A percentile compares a stretch with the other conserved stretches of the same genome.
phyloP scores from a whole-genome alignment of 2,329 filamentous ascomycete species.

The Ampelomyces quisqualis region DNA sequence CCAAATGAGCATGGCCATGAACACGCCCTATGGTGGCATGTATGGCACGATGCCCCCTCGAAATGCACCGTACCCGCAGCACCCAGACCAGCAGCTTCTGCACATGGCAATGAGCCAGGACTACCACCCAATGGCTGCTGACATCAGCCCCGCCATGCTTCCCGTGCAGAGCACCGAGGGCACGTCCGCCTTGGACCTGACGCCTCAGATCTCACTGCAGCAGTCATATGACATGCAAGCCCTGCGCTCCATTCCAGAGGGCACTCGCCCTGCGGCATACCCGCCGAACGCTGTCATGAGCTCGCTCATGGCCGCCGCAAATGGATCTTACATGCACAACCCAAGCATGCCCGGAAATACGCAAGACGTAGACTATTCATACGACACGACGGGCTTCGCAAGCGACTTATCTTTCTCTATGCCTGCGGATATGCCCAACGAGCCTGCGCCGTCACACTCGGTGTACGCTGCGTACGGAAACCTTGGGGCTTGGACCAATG shows the following conservation, averaged over 20 bases:
- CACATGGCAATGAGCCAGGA: constrained; percentile 33
- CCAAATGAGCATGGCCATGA: constrained; percentile 40
- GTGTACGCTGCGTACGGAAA: constrained; percentile 30
- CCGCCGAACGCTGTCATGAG: constrained; percentile 40
- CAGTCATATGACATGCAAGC: constrained; percentile 40
- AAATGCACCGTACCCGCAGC: constrained; percentile 18
- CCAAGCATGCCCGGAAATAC: constrained; percentile 24
- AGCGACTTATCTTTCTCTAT: constrained; percentile 30
- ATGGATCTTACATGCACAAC: constrained; percentile 38
- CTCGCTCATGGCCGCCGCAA: constrained; percentile 41
- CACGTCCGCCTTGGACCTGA: constrained; percentile 35
- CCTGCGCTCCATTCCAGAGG: constrained; percentile 39
- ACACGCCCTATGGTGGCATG: constrained; percentile 38
- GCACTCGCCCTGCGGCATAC: constrained; percentile 28
- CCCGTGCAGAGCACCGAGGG: constrained; percentile 37
- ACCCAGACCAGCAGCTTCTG: constrained; percentile 25
- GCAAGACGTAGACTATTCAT: constrained; percentile 29
- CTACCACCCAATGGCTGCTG: constrained; percentile 31
- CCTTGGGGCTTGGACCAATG: constrained; percentile 28
- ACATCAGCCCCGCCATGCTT: constrained; percentile 40
- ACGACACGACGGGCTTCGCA: constrained; percentile 24
- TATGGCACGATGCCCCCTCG: constrained; percentile 31
- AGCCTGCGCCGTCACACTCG: constrained; percentile 24
- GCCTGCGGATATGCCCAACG: constrained; percentile 23
- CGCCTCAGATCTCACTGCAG: constrained; percentile 34